Evolutionary conservation across 1,139 yeast species (phyloP), one percentile per base, ranked within the genome.

Genomic region (Saccharomyces pastorianus): DNA sequence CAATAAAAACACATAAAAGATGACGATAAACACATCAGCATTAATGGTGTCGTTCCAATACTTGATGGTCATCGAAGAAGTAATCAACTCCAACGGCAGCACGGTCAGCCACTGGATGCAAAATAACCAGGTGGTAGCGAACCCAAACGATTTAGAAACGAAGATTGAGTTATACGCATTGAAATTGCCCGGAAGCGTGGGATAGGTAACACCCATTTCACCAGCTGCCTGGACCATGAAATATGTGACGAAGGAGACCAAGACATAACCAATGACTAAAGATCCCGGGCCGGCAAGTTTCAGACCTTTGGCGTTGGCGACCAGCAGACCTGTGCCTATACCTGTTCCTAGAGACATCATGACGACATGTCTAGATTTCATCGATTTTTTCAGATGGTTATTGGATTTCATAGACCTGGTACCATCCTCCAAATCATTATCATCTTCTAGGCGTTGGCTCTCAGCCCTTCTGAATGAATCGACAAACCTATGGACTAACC

Each of bases 341-440:
- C 90, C 85, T 20, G 93, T 87, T 20, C 95, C 95, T 52, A 88
- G 76, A 47, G 95, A 86, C 64, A 88, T 85, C 84, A 84, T 80
- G 62, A 82, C 80, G 56, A 79, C 65, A 64, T 79, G 83, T 52
- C 82, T 70, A 17, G 78, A 71, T 55, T 73, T 73, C 56, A 80
- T 73, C 17, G 78, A 77, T 51, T 81, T 74, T 58, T 76, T 76
- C 50, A 80, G 73, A 44, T 56, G 58, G 6, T 56, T 42, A 17
- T 56, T 54, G 25, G 59, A 46, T 20, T 42, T 41, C 31, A 53
- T 17, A 7, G 58, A 52, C 46, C 48, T 56, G 31, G 63, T 55
- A 47, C 59, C 58, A 50, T 55, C 60, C 50, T 58, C 62, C 32
- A 61, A 49, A 38, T 58, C 60, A 44, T 57, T 51, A 34, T 50